Evolutionary conservation across 2,329 filamentous ascomycete species (phyloP), one percentile per base, ranked within the genome.

Genomic region (Blastomyces gilchristii): DNA sequence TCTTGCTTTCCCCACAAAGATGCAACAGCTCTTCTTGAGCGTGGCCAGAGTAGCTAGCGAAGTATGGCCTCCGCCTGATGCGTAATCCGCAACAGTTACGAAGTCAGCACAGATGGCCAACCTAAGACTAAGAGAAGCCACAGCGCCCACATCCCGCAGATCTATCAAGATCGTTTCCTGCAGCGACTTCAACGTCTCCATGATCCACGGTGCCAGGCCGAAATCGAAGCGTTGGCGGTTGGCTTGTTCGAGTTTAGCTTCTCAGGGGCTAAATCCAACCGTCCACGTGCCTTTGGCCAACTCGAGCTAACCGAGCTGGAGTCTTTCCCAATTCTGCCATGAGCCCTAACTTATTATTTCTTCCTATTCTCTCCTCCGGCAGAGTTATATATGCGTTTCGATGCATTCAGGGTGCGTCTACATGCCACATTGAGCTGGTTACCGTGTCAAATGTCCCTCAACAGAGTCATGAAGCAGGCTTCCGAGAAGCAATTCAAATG

Each of bases 401-500:
- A 43, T 58, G 34, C 8, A 25, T 16, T 25, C 31, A 22, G 54
- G 37, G 37, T 28, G 37, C 41, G n/a, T 59, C 47, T 58, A 31
- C 39, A 31, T 49, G 58, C 8, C 9, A 22, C 47, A 28, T 31
- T 31, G n/a, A 28, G 41, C 7, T 43, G 58, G 14, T 34, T n/a
- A 47, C 43, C 43, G 7, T 34, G 16, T 22, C 43, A 8, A 45
- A 43, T 59, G 58, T 49, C 43, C 16, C 12, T 49, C 41, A 49
- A 34, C 22, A 59, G 58, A 57, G 37, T 64, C 65, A 76, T 75
- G 74, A 76, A 74, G 70, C 67, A 72, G 58, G 63, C 67, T 61
- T 53, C 72, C 45, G 74, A 73, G 61, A 78, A 78, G 67, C 75
- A 76, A 63, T 77, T 77, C 67, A 74, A 73, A 65, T 80, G 78